These are phyloP conservation scores for Floccularia luteovirens DNA, from an alignment of 768 basidiomycete species.

Conservation along the genomic window DNA sequence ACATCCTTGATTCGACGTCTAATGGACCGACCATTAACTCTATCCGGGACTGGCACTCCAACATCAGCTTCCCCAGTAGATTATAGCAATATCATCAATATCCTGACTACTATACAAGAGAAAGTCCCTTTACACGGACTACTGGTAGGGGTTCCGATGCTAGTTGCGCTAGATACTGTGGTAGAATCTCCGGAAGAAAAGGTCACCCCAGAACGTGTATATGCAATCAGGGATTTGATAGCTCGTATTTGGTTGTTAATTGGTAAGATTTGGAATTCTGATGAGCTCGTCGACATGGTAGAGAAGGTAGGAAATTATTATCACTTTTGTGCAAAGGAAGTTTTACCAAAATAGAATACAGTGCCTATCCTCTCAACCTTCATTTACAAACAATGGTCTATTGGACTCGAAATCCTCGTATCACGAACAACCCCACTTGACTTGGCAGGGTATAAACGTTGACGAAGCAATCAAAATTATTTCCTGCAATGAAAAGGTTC, in stretches of 20 bases:
- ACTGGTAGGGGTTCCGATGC: slow-evolving; percentile 78
- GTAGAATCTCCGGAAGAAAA: slow-evolving; percentile 33
- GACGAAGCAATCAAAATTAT: slow-evolving; percentile 51
- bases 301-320: slow-evolving; percentile 38
- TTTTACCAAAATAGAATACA: neutral
- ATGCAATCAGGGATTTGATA: slow-evolving; percentile 55
- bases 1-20: slow-evolving; percentile 46
- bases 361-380: neutral
- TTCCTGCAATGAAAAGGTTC: slow-evolving; percentile 42
- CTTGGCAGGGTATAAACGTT: slow-evolving; percentile 40
- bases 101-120: slow-evolving; percentile 62
- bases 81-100: slow-evolving; percentile 61
- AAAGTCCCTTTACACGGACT: slow-evolving; percentile 71
- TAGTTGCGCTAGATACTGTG: slow-evolving; percentile 62
- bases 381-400: too few relatives aligned
- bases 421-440: slow-evolving; percentile 4
- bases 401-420: too few relatives aligned
- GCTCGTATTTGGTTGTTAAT: slow-evolving; percentile 60
- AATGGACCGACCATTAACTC: slow-evolving; percentile 38
- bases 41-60: slow-evolving; percentile 23
- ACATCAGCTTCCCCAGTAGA: slow-evolving; percentile 63
- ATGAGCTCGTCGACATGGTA: slow-evolving; percentile 43
- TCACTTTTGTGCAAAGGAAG: neutral
- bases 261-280: slow-evolving; percentile 63
- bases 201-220: slow-evolving; percentile 32